Conservation (phyloP, 163 green algal species). For the Scenedesmus sp. region DNA sequence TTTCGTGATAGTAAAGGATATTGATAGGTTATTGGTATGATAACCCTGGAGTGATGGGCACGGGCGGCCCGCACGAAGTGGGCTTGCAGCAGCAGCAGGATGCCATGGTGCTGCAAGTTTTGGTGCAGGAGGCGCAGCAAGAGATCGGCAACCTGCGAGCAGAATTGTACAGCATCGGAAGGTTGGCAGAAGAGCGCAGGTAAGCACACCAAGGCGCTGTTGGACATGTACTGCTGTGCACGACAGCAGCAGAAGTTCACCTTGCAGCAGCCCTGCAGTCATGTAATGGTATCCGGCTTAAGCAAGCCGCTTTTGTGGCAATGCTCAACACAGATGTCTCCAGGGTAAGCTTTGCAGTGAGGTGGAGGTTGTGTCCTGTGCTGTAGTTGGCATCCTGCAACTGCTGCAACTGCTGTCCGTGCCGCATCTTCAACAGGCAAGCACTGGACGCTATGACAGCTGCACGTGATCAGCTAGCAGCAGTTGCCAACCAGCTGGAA, state of each 20-base stretch:
- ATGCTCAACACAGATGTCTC: not conserved
- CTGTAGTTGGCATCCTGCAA: not conserved
- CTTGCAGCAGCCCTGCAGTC: not conserved
- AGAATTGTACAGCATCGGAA: slow-evolving; percentile 57
- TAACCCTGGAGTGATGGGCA: not conserved
- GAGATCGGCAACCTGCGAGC: slow-evolving; percentile 61
- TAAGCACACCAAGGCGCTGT: not conserved
- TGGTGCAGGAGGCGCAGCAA: slow-evolving; percentile 62
- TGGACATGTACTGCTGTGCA: not conserved
- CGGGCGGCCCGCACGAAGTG: not conserved
- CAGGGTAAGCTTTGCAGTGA: not conserved
- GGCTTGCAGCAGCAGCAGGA: slow-evolving; percentile 5
- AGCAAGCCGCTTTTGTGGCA: not conserved
- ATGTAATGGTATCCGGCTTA: too few relatives aligned
- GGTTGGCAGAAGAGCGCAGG: slow-evolving; percentile 63
- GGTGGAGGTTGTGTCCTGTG: not conserved
- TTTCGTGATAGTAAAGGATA: not conserved
- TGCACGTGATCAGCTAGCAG: slow-evolving; percentile 54
- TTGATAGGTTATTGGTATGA: not conserved
- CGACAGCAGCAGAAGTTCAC: not conserved
- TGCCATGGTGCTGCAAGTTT: slow-evolving; percentile 24
- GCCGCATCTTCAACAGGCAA: slow-evolving; percentile 21
- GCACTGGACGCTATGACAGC: slow-evolving; percentile 52
- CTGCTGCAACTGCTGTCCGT: not conserved
- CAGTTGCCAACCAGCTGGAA: slow-evolving; percentile 42